Evolutionary conservation across 805 yeast genomes (phyloP), one percentile per base, ranked within the genome.

Genomic region (Wickerhamiella galacta): DNA sequence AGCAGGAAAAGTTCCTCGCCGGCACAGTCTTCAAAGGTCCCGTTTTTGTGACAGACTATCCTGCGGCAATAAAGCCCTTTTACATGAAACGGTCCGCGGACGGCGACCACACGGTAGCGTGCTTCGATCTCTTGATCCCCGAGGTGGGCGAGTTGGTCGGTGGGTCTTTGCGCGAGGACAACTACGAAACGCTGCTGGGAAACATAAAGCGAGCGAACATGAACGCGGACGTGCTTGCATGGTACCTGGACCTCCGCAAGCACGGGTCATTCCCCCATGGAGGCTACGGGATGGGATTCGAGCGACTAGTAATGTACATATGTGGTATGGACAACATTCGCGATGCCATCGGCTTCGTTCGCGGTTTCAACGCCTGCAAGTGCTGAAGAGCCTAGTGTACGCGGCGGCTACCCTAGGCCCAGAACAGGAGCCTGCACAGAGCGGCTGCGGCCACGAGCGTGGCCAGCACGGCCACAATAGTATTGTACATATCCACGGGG

Each of bases 231-330:
- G 67, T 69, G 14, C 52, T 90, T 52, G 62, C 68, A 20, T 90
- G 99, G 99, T 90, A 85, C 49, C 43, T 75, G 18, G 67, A 74
- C 1, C 60, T 78, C 6, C 63, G 98, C 38, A 60, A 60, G 39
- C 73, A 77, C 44, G 96, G 95, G 0, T 60, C 78, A 2, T 75
- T 75, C 16, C 94, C 95, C 0, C 96, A 87, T 51, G 98, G 98
- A 30, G 99, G 99, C 0, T 90, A 77, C 55, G 99, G 99, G 0
- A 60, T 90, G 62, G 99, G 99, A 0, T 71, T 85, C 43, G 98
- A 90, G 52, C 61, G 99, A 38, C 56, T 90, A 20, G 52, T 90
- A 11, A 71, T 77, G 34, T 85, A 75, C 43, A 56, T 83, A 35
- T 64, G 73, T 6, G 82, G 74, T 3, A 61, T 75, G 14, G 85